phyloP scores from a whole-genome alignment of 768 basidiomycete genomes.

The Cubamyces lactineus region DNA sequence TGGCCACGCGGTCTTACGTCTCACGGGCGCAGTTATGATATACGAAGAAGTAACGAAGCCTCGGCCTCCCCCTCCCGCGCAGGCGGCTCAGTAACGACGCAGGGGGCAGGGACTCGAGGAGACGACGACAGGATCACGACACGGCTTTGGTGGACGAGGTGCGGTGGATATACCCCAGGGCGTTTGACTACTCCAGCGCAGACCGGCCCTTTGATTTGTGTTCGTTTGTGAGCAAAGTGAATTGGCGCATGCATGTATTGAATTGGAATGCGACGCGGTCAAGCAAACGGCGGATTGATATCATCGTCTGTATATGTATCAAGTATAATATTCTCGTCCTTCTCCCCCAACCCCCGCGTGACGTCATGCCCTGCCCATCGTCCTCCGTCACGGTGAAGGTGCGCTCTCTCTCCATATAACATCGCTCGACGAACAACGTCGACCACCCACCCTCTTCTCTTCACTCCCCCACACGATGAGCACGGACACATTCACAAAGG shows the following conservation, averaged over 20 bases:
- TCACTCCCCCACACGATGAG: neutral
- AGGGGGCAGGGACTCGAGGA: too few species aligned
- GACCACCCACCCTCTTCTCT: neutral
- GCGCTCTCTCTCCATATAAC: neutral
- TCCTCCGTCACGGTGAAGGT: neutral
- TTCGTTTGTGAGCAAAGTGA: too few species aligned
- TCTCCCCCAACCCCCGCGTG: neutral
- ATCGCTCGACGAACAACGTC: neutral
- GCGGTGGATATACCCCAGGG: slow-evolving; percentile 10
- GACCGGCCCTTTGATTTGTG: neutral
- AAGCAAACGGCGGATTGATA: neutral
- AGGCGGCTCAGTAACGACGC: slow-evolving; percentile 12
- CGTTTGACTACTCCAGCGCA: neutral
- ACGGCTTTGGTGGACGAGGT: neutral
- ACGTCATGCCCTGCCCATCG: slow-evolving; percentile 11
- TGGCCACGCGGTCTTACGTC: neutral
- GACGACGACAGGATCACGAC: neutral
- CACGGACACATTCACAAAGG: slow-evolving; percentile 11
- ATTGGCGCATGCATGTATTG: neutral
- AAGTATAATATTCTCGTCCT: slow-evolving; percentile 20
- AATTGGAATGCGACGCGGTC: too few species aligned
- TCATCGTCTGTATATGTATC: slow-evolving; percentile 16
- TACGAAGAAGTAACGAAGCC: slow-evolving; percentile 40
- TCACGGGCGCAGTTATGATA: slow-evolving; percentile 33
- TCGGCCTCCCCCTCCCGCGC: slow-evolving; percentile 4